Evolutionary conservation across 1,139 yeast species (phyloP), one percentile per base, ranked within the genome.

Genomic region (Lodderomyces elongisporus): DNA sequence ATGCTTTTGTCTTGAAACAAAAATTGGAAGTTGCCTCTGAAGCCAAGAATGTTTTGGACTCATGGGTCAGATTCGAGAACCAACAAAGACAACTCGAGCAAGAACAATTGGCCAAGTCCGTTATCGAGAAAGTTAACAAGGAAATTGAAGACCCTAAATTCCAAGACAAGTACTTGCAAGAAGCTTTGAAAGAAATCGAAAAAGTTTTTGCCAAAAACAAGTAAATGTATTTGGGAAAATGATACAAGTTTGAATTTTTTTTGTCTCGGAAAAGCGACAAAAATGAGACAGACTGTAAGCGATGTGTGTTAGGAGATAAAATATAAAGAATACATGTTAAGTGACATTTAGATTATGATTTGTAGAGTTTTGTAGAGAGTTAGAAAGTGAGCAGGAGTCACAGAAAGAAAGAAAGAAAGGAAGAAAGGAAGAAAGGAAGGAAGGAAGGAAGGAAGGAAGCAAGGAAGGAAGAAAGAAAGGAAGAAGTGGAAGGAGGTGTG

Each of bases 51-150:
- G 95, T 91, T 42, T 79, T 91, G 60, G 98, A 91, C 69, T 87
- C 97, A 24, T 91, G 98, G 98, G 97, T 88, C 52, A 87, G 97
- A 79, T 87, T 85, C 66, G 98, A 91, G 74, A 83, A 87, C 50
- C 89, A 87, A 60, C 93, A 89, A 54, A 91, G 97, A 73, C 95
- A 87, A 75, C 70, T 82, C 58, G 96, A 91, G 74, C 98, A 91
- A 75, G 78, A 80, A 63, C 95, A 87, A 66, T 79, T 91, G 56
- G 80, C 94, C 54, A 72, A 83, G 60, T 61, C 89, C 39, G 95
- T 91, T 48, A 83, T 88, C 58, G 71, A 87, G 40, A 88, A 87
- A 74, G 94, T 91, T 52, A 79, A 85, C 72, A 70, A 81, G 66
- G 94, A 88, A 67, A 66, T 91, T 52, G 70, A 73, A 52, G 81